Evolutionary conservation across 768 basidiomycete species (phyloP), one percentile per base, ranked within the genome.

Genomic region (Kwoniella bestiolae): DNA sequence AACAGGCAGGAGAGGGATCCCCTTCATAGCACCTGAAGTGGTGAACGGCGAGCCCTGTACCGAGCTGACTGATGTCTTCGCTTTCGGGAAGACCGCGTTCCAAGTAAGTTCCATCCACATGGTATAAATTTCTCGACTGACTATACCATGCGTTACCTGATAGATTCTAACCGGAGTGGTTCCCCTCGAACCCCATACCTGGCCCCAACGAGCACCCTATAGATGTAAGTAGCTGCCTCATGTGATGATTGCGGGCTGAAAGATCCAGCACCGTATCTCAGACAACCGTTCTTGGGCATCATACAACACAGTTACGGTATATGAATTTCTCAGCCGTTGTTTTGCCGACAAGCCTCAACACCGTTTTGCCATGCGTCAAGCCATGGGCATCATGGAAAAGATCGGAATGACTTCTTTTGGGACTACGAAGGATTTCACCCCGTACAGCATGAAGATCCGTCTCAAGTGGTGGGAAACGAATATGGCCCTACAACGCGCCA

Each of bases 11-110:
- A n/a, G 21, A 7, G 53, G 35, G 35, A 21, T 35, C 5, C 32
- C 56, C 9, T 44, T 41, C 8, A 25, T 57, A 16, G 21, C 31
- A n/a, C 56, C 56, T 23, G 56, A 57, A 29, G 9, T 57, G 35
- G 16, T 45, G 34, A 34, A 11, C 32, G n/a, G 18, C n/a, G 41
- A 25, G 31, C 18, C 34, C 9, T 3, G 21, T 25, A 57, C 34
- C 9, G 38, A 35, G 28, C 3, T 32, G 8, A 53, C 28, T 35
- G 56, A 57, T 14, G 41, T 38, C 7, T 38, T 45, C 35, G 38
- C 34, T 23, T 57, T 57, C 25, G 34, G 56, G 18, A 45, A 57
- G 32, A 53, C 52, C n/a, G 21, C 34, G 3, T 26, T 57, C 35
- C 38, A 57, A 25, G 55, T 41, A 34, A 32, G 4, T 41, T 5